Evolutionary conservation across 73 alveolate genomes (phyloP).

Genomic region (Symbiodinium pilosum): DNA sequence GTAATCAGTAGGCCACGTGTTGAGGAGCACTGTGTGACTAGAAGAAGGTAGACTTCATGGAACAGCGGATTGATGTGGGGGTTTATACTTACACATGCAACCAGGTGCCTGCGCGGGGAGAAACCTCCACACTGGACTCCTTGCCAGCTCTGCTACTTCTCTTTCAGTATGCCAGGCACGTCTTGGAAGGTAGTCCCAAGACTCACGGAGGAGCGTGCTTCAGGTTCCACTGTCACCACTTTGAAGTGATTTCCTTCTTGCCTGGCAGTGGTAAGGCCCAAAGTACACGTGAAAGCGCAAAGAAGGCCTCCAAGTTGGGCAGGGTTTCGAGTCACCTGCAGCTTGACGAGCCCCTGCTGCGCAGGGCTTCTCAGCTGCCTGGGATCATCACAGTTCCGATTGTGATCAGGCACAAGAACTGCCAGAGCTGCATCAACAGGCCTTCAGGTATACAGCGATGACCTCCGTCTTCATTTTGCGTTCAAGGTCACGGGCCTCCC

Average conservation of each 20-base stretch:
- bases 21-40: not conserved
- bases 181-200: no score
- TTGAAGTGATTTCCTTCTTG: not conserved
- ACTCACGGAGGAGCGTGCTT: not conserved
- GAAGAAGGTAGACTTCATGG: not conserved
- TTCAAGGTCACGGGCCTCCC: not conserved
- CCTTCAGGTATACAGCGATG: not conserved
- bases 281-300: not conserved
- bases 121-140: not conserved
- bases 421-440: not conserved
- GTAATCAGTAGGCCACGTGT: not conserved
- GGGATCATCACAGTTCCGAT: not conserved
- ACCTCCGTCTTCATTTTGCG: not conserved
- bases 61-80: not conserved
- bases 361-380: not conserved
- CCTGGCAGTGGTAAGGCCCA: constrained; percentile 1
- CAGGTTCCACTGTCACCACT: not conserved
- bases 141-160: not conserved
- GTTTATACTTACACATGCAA: not conserved
- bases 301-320: not conserved
- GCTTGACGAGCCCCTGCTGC: not conserved
- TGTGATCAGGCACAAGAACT: not conserved
- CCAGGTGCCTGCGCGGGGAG: not conserved
- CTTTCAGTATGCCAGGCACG: not conserved
- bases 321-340: not conserved